phyloP scores from a whole-genome alignment of 768 basidiomycete genomes.

The Mycena metata region DNA sequence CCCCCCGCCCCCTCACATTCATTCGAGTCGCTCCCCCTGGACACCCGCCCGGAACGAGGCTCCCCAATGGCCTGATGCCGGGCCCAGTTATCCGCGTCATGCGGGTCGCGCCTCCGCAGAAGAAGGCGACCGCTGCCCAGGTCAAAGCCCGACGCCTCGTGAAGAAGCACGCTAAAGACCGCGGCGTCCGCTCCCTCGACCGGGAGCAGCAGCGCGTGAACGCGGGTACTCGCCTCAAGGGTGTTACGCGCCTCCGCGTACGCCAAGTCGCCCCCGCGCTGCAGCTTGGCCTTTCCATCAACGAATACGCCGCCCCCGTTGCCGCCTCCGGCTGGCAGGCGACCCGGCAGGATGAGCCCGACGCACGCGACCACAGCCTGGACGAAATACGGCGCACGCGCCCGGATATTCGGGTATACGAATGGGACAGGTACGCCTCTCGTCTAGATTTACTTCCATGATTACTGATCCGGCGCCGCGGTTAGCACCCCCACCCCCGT shows the following conservation, averaged over 20 bases:
- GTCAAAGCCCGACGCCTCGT: background rate
- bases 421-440: constrained; percentile 1
- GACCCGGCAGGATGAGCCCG: background rate
- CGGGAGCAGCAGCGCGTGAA: background rate
- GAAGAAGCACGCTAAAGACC: background rate
- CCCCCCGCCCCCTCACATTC: too few species aligned
- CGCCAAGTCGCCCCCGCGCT: background rate
- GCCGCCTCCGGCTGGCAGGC: background rate
- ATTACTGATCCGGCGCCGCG: too few species aligned
- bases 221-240: background rate
- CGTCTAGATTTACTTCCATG: background rate
- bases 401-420: constrained; percentile 34
- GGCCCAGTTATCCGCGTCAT: too few species aligned
- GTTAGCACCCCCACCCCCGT: background rate
- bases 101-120: too few species aligned
- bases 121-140: background rate
- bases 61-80: too few species aligned
- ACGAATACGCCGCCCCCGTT: background rate
- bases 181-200: background rate
- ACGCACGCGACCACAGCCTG: too few species aligned
- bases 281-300: background rate
- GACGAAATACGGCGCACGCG: too few species aligned
- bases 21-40: too few species aligned
- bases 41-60: too few species aligned
- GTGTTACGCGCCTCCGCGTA: background rate